Evolutionary conservation across 768 basidiomycete genomes (phyloP).

Genomic region (Agrocybe chaxingu): DNA sequence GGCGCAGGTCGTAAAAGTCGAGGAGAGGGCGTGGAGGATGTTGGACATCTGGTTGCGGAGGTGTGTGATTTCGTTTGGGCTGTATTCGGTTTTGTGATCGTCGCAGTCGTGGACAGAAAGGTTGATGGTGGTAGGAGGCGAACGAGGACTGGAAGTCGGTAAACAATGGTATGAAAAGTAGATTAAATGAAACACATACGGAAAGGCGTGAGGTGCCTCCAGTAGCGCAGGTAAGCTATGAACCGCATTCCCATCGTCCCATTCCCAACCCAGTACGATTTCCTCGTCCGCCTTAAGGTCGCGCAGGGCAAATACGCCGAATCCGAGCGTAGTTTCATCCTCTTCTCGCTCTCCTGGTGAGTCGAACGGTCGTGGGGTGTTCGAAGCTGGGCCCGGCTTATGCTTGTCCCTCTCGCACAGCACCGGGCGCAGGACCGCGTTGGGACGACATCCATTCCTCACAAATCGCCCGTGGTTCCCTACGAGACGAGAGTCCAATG

Average conservation of each 20-base stretch:
- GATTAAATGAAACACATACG: slow-evolving; percentile 41
- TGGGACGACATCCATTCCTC: slow-evolving; percentile 61
- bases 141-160: neutral
- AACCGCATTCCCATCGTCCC: slow-evolving; percentile 89
- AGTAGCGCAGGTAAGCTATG: slow-evolving; percentile 73
- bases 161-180: slow-evolving; percentile 8
- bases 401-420: slow-evolving; percentile 24
- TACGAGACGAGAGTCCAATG: slow-evolving; percentile 68
- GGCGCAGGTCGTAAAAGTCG: slow-evolving; percentile 73
- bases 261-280: slow-evolving; percentile 91
- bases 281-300: slow-evolving; percentile 76
- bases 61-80: slow-evolving; percentile 45
- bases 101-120: neutral
- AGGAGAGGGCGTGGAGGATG: slow-evolving; percentile 64
- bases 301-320: slow-evolving; percentile 77
- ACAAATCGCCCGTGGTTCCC: slow-evolving; percentile 66
- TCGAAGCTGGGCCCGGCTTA: no score
- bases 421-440: slow-evolving; percentile 59
- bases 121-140: no score
- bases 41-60: slow-evolving; percentile 62
- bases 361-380: no score
- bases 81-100: slow-evolving; percentile 15
- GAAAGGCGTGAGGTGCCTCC: slow-evolving; percentile 48
- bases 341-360: no score
- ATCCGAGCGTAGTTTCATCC: slow-evolving; percentile 43